phyloP scores from a whole-genome alignment of 2,329 filamentous ascomycete species.

The Diaporthe amygdali region DNA sequence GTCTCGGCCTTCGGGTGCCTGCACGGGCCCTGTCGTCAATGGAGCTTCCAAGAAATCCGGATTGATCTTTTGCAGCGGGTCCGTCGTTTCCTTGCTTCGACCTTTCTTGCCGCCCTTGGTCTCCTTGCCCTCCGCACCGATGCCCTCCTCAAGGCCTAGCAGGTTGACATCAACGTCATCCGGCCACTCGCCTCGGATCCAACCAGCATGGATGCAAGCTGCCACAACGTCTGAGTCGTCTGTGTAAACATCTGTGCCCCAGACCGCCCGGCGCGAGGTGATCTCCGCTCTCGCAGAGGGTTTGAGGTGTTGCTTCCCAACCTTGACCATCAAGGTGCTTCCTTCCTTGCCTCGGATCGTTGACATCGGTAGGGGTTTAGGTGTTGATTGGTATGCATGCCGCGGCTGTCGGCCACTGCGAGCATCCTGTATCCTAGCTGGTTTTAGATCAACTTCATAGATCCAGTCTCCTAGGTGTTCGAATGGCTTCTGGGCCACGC shows the following conservation, averaged over 20 bases:
- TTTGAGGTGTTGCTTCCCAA: slow-evolving; percentile 79
- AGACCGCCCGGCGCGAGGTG: slow-evolving; percentile 78
- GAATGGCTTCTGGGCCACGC: slow-evolving; percentile 72
- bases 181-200: slow-evolving; percentile 87
- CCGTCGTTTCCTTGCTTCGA: slow-evolving; percentile 26
- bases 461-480: slow-evolving; percentile 84
- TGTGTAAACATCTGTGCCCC: slow-evolving; percentile 94
- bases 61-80: slow-evolving; percentile 5
- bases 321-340: slow-evolving; percentile 86
- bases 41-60: slow-evolving; percentile 54
- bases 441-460: slow-evolving; percentile 73
- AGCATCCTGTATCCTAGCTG: slow-evolving; percentile 53
- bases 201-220: slow-evolving; percentile 91
- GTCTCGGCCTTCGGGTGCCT: slow-evolving; percentile 72
- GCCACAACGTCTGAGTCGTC: slow-evolving; percentile 95
- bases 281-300: slow-evolving; percentile 79
- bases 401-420: slow-evolving; percentile 52
- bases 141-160: slow-evolving; percentile 58
- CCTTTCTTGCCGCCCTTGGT: slow-evolving; percentile 39
- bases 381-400: slow-evolving; percentile 52
- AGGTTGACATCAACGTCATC: slow-evolving; percentile 75
- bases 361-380: slow-evolving; percentile 77
- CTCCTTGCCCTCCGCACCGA: slow-evolving; percentile 32
- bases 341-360: slow-evolving; percentile 78
- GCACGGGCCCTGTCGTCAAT: slow-evolving; percentile 65